Evolutionary conservation across 306 rosid species (phyloP).

Genomic region (Mimosa bimucronata): DNA sequence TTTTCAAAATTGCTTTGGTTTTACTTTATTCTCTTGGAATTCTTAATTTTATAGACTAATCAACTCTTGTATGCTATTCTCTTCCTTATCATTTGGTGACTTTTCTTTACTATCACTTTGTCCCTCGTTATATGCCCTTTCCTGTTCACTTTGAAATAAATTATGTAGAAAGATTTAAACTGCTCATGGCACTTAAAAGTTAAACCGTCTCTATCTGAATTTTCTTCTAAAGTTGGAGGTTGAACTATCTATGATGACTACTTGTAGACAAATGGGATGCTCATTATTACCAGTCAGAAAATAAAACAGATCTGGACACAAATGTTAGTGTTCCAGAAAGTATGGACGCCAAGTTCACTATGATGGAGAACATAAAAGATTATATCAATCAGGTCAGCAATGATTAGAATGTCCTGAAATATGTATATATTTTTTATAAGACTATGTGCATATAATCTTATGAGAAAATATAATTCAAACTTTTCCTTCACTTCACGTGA

Average conservation of each 20-base stretch:
- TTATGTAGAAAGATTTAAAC: constrained; percentile 16
- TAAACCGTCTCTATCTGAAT: background rate
- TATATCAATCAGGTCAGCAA: constrained; percentile 57
- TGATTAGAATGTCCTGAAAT: constrained; percentile 28
- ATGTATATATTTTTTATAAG: background rate
- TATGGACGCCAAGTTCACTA: constrained; percentile 34
- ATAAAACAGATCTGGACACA: constrained; percentile 44
- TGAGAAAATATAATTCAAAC: constrained; percentile 5
- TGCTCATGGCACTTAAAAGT: constrained; percentile 17
- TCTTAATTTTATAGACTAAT: constrained; percentile 4
- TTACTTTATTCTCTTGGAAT: background rate
- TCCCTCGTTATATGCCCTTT: constrained; percentile 15
- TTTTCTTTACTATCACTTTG: background rate
- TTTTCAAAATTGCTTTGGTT: background rate
- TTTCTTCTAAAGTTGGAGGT: background rate
- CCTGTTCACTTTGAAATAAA: constrained; percentile 24
- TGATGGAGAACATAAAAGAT: constrained; percentile 28
- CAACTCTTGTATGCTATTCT: background rate
- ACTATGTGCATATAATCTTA: constrained; percentile 13
- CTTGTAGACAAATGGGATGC: constrained; percentile 62
- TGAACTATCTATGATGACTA: constrained; percentile 31
- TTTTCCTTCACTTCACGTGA: constrained; percentile 27
- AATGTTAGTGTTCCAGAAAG: constrained; percentile 45
- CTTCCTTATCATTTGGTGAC: constrained; percentile 3
- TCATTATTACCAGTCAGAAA: constrained; percentile 49